These are phyloP conservation scores for Pythium folliculosum DNA, from an alignment of 352 stramenopile species.

Conservation along the genomic window DNA sequence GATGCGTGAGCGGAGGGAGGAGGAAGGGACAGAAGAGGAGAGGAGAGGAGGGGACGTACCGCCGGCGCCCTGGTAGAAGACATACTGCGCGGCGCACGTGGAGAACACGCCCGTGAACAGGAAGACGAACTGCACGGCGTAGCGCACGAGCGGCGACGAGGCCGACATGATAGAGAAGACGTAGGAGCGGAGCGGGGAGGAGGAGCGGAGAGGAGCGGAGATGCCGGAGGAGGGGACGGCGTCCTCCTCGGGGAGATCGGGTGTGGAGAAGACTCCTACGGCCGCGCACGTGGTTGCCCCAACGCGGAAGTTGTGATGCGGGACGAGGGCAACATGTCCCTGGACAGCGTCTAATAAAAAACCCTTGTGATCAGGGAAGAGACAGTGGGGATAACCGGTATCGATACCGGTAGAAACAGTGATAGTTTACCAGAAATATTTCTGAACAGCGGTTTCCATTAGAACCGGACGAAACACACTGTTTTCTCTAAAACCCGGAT, in stretches of 20 bases:
- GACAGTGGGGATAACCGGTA: background rate
- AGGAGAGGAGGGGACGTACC: constrained; percentile 18
- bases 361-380: background rate
- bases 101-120: constrained; percentile 83
- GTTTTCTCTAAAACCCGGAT: constrained; percentile 16
- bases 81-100: constrained; percentile 81
- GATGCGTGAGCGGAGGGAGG: background rate
- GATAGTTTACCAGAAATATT: background rate
- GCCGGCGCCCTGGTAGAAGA: constrained; percentile 83
- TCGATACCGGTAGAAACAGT: background rate
- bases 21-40: background rate
- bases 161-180: constrained; percentile 7
- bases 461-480: constrained; percentile 13
- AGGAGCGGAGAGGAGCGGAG: background rate
- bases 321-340: constrained; percentile 5
- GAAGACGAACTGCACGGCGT: constrained; percentile 66
- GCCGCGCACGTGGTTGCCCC: background rate
- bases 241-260: background rate
- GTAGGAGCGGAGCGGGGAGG: background rate
- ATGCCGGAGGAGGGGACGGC: background rate
- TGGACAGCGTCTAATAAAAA: background rate
- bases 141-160: constrained; percentile 18
- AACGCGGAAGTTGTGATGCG: background rate
- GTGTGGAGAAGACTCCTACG: background rate
- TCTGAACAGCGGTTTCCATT: background rate